phyloP scores from a whole-genome alignment of 1,139 yeast genomes.

The Yamadazyma membranifaciens region DNA sequence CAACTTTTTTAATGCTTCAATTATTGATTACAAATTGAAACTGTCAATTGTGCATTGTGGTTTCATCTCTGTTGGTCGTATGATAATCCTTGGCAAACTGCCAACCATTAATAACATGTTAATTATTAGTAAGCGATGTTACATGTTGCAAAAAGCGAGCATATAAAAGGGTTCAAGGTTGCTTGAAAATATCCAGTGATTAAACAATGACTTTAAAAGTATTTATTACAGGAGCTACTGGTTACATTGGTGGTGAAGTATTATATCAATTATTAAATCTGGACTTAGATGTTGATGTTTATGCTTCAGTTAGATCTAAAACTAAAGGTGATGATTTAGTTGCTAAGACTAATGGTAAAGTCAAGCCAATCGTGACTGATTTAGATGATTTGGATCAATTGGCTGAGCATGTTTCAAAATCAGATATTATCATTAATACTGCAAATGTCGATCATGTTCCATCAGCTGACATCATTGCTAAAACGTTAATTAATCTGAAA shows the following conservation, averaged over 20 bases:
- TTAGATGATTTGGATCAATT: constrained; percentile 24
- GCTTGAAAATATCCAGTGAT: too few relatives aligned
- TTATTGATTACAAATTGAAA: too few relatives aligned
- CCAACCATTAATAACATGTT: too few relatives aligned
- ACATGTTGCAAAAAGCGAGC: too few relatives aligned
- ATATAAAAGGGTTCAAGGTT: too few relatives aligned
- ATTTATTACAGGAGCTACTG: constrained; percentile 37
- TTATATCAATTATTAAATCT: constrained; percentile 23
- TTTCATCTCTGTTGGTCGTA: too few relatives aligned
- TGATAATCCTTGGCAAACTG: too few relatives aligned
- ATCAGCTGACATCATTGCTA: constrained; percentile 25
- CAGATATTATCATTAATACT: constrained; percentile 34
- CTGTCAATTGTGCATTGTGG: too few relatives aligned
- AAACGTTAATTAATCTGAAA: constrained; percentile 18
- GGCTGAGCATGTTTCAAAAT: constrained; percentile 18
- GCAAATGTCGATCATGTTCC: constrained; percentile 37
- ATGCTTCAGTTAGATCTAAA: constrained; percentile 26
- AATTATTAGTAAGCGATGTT: too few relatives aligned
- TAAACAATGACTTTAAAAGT: constrained; percentile 11
- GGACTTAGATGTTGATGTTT: constrained; percentile 16
- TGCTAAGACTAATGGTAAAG: constrained; percentile 14
- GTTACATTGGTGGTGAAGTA: constrained; percentile 37
- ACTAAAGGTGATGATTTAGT: constrained; percentile 23
- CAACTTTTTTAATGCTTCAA: too few relatives aligned
- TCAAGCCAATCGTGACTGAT: constrained; percentile 20